phyloP scores from a whole-genome alignment of 768 basidiomycete species.

The Melanogaster broomeanus region DNA sequence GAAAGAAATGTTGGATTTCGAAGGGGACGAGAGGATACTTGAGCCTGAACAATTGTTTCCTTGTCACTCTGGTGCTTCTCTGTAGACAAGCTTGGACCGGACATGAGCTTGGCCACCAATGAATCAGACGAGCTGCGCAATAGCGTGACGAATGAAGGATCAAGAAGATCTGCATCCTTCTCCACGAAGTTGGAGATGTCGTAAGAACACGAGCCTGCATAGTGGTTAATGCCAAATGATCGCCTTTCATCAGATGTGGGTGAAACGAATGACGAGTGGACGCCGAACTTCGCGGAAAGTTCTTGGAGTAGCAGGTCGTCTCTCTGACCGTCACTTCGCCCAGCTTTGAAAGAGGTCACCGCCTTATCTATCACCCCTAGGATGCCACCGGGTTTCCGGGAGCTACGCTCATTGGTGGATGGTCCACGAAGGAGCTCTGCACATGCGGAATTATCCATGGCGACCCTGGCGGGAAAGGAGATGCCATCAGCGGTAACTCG shows the following conservation, averaged over 20 bases:
- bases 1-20: slow-evolving; percentile 46
- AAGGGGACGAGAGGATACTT: slow-evolving; percentile 59
- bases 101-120: slow-evolving; percentile 61
- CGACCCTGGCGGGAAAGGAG: slow-evolving; percentile 44
- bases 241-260: slow-evolving; percentile 32
- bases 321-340: slow-evolving; percentile 48
- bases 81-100: slow-evolving; percentile 58
- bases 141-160: slow-evolving; percentile 55
- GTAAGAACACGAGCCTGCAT: slow-evolving; percentile 54
- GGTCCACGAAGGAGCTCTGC: slow-evolving; percentile 61
- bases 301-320: slow-evolving; percentile 54
- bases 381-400: slow-evolving; percentile 58
- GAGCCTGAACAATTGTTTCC: slow-evolving; percentile 60
- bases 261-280: slow-evolving; percentile 53
- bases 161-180: slow-evolving; percentile 53
- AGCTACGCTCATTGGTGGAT: slow-evolving; percentile 43
- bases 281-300: slow-evolving; percentile 45
- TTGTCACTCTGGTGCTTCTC: slow-evolving; percentile 61
- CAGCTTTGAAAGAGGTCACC: slow-evolving; percentile 47
- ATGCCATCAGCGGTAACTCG: slow-evolving; percentile 54
- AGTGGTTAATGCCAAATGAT: slow-evolving; percentile 64
- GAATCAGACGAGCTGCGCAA: slow-evolving; percentile 52
- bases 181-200: slow-evolving; percentile 50
- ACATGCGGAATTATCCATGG: slow-evolving; percentile 57
- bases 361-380: slow-evolving; percentile 57